These are phyloP conservation scores for Aureobasidium leucospermi DNA, from an alignment of 2,329 filamentous ascomycete species.

Conservation along the genomic window DNA sequence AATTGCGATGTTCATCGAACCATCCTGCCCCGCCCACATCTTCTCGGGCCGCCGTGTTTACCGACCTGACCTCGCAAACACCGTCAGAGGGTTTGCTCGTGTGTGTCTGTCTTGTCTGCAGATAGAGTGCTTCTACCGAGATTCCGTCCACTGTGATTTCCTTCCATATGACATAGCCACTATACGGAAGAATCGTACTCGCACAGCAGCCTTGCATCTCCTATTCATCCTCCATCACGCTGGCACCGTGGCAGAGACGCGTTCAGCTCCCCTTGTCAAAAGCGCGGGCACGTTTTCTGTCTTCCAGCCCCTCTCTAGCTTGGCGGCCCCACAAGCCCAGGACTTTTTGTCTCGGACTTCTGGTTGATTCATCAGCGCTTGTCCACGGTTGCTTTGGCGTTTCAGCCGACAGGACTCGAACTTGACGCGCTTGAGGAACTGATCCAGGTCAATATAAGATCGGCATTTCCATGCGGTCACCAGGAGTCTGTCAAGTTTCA, in stretches of 20 bases:
- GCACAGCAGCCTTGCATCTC: not conserved
- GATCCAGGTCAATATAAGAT: not conserved
- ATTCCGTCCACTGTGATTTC: not conserved
- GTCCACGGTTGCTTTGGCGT: not conserved
- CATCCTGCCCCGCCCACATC: not conserved
- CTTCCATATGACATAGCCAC: slow-evolving; percentile 1
- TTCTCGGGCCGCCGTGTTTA: too few relatives aligned
- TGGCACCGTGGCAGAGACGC: not conserved
- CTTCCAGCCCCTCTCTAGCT: not conserved
- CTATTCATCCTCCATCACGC: not conserved
- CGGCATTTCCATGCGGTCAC: not conserved
- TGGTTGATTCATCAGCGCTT: not conserved
- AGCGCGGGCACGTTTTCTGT: slow-evolving; percentile 3
- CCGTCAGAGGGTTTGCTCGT: not conserved
- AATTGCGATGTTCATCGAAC: slow-evolving; percentile 7
- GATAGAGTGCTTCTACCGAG: slow-evolving; percentile 5
- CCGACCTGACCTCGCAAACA: not conserved
- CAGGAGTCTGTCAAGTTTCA: slow-evolving; percentile 3
- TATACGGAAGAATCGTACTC: not conserved
- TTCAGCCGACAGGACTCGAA: not conserved
- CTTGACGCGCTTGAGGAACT: not conserved
- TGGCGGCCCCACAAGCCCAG: slow-evolving; percentile 3
- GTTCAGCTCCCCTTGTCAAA: not conserved
- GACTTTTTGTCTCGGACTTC: not conserved
- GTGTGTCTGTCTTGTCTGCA: not conserved